Conservation (phyloP, 2,329 filamentous ascomycete genomes). For the Colletotrichum horii region DNA sequence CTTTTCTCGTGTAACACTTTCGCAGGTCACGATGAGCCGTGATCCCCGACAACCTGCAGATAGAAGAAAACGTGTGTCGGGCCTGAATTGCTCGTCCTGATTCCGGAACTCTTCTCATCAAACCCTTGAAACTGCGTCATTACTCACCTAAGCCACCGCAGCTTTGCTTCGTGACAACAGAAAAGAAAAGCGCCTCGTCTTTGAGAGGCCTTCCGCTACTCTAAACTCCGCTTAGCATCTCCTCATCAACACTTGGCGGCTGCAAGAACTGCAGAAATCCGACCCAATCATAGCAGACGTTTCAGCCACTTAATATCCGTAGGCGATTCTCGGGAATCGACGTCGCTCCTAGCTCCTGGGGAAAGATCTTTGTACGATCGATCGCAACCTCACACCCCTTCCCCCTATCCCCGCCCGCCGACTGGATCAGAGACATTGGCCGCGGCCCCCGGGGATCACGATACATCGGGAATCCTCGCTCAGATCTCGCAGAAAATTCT, state of each 20-base stretch:
- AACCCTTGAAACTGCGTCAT: neutral
- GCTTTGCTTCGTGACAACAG: neutral
- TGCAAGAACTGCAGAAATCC: neutral
- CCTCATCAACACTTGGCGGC: neutral
- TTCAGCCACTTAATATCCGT: slow-evolving; percentile 15
- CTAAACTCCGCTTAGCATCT: neutral
- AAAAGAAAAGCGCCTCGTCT: neutral
- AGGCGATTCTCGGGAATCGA: slow-evolving; percentile 10
- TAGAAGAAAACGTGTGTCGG: neutral
- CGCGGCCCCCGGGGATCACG: neutral
- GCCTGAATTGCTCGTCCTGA: neutral
- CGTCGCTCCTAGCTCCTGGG: neutral
- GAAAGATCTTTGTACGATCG: slow-evolving; percentile 8
- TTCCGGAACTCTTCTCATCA: neutral
- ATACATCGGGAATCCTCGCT: neutral
- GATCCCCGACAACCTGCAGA: neutral
- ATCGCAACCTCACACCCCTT: neutral
- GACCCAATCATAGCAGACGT: neutral
- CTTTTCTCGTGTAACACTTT: neutral
- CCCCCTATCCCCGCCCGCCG: neutral
- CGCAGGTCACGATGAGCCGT: neutral
- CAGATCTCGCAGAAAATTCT: neutral
- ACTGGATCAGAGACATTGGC: slow-evolving; percentile 15
- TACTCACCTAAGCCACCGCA: neutral
- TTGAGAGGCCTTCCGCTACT: neutral